These are phyloP conservation scores for Sugiyamaella pinicola DNA, from an alignment of 1,139 yeast genomes.

Conservation along the genomic window DNA sequence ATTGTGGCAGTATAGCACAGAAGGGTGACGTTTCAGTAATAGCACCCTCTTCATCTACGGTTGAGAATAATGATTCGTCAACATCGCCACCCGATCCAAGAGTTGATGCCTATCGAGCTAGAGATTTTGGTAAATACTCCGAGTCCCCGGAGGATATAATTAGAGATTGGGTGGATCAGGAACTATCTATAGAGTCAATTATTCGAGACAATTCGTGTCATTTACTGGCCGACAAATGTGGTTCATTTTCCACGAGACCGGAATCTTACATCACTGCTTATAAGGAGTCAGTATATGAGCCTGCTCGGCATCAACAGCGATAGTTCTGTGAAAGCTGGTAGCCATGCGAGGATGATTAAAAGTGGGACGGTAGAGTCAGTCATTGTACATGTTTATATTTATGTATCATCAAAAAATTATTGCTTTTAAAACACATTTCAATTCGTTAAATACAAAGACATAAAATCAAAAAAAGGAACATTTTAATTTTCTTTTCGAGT, in stretches of 20 bases:
- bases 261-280: constrained; percentile 29
- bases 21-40: neutral
- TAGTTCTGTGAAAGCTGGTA: constrained; percentile 1
- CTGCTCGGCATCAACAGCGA: constrained; percentile 5
- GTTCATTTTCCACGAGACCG: constrained; percentile 30
- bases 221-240: constrained; percentile 36
- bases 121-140: constrained; percentile 30
- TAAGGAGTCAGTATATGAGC: constrained; percentile 20
- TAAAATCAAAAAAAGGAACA: constrained; percentile 4
- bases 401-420: neutral
- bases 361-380: too few species aligned
- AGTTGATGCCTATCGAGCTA: constrained; percentile 42
- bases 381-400: neutral
- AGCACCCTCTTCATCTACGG: neutral
- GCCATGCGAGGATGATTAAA: too few species aligned
- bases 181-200: constrained; percentile 38
- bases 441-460: constrained; percentile 16
- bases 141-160: constrained; percentile 34
- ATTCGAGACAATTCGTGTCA: constrained; percentile 37
- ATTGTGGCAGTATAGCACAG: constrained; percentile 38
- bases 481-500: constrained; percentile 10
- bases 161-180: constrained; percentile 37
- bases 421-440: constrained; percentile 10
- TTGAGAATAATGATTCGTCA: neutral
- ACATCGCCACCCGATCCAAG: constrained; percentile 37